These are phyloP conservation scores for Arthrobotrys conoides DNA, from an alignment of 2,329 filamentous ascomycete genomes.

Conservation along the genomic window DNA sequence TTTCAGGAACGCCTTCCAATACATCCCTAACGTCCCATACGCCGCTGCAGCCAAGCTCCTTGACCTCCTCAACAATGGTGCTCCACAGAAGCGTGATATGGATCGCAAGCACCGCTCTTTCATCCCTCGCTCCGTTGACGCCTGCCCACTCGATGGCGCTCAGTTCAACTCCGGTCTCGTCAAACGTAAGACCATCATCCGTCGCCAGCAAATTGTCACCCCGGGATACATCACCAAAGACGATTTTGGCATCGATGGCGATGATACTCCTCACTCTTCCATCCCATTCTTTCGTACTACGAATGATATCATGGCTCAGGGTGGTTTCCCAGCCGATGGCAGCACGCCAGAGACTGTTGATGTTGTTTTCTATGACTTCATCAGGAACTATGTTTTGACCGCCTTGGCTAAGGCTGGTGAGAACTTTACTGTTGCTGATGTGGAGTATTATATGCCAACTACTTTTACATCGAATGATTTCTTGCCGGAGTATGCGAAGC, in stretches of 20 bases:
- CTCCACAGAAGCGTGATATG: slow-evolving; percentile 51
- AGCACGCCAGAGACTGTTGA: slow-evolving; percentile 80
- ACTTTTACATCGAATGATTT: slow-evolving; percentile 55
- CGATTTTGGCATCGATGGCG: slow-evolving; percentile 84
- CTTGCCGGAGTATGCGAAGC: slow-evolving; percentile 51
- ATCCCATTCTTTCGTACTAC: slow-evolving; percentile 83
- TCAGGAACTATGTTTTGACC: slow-evolving; percentile 81
- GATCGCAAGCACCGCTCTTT: slow-evolving; percentile 48
- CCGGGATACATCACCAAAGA: slow-evolving; percentile 92
- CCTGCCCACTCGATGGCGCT: slow-evolving; percentile 48
- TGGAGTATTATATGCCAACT: slow-evolving; percentile 34
- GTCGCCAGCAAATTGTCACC: slow-evolving; percentile 65
- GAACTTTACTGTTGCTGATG: slow-evolving; percentile 40
- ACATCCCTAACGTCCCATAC: slow-evolving; percentile 85
- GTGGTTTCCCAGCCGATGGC: slow-evolving; percentile 72
- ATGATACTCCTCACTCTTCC: slow-evolving; percentile 85
- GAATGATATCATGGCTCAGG: slow-evolving; percentile 82
- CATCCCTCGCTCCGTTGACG: slow-evolving; percentile 61
- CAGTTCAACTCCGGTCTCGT: slow-evolving; percentile 50
- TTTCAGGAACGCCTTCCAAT: slow-evolving; percentile 83
- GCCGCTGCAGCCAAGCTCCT: slow-evolving; percentile 78
- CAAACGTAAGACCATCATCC: slow-evolving; percentile 69
- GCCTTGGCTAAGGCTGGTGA: slow-evolving; percentile 35
- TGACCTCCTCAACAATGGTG: slow-evolving; percentile 73
- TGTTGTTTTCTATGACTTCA: slow-evolving; percentile 91